Evolutionary conservation across 441 rosid genomes (phyloP).

Genomic region (Adansonia gregorii): DNA sequence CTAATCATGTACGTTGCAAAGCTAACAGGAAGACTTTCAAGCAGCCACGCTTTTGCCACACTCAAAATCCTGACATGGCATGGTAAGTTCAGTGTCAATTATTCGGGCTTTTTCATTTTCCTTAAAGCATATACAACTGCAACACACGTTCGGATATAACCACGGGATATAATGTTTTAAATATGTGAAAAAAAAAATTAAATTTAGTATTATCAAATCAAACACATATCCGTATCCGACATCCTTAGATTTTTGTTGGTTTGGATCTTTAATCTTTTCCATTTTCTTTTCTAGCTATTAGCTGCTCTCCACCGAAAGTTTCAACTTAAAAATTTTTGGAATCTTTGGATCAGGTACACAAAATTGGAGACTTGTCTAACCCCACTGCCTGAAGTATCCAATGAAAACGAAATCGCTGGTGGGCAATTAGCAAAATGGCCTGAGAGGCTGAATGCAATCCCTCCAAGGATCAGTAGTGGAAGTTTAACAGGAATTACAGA

Average conservation of each 20-base stretch:
- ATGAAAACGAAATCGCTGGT: slow-evolving; percentile 47
- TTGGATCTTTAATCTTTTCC: neutral
- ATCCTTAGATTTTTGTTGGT: too few relatives aligned
- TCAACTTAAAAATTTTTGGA: neutral
- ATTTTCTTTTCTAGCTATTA: neutral
- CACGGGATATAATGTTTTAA: too few relatives aligned
- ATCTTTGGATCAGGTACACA: slow-evolving; percentile 49
- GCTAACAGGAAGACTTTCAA: slow-evolving; percentile 47
- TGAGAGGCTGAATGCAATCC: slow-evolving; percentile 49
- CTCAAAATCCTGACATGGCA: slow-evolving; percentile 60
- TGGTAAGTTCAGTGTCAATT: slow-evolving; percentile 34
- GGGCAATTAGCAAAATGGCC: slow-evolving; percentile 61
- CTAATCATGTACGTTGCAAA: slow-evolving; percentile 61
- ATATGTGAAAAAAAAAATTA: too few relatives aligned
- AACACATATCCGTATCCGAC: too few relatives aligned
- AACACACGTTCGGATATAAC: too few relatives aligned
- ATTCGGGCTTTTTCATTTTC: too few relatives aligned
- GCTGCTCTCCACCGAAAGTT: neutral
- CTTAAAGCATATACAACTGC: too few relatives aligned
- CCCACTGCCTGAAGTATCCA: slow-evolving; percentile 56
- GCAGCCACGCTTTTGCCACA: slow-evolving; percentile 51
- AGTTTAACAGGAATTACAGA: slow-evolving; percentile 46
- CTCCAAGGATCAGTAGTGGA: slow-evolving; percentile 55
- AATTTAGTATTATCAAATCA: too few relatives aligned
- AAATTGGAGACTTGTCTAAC: slow-evolving; percentile 61